phyloP scores from a whole-genome alignment of 768 basidiomycete genomes.

The Ephemerocybe angulata region DNA sequence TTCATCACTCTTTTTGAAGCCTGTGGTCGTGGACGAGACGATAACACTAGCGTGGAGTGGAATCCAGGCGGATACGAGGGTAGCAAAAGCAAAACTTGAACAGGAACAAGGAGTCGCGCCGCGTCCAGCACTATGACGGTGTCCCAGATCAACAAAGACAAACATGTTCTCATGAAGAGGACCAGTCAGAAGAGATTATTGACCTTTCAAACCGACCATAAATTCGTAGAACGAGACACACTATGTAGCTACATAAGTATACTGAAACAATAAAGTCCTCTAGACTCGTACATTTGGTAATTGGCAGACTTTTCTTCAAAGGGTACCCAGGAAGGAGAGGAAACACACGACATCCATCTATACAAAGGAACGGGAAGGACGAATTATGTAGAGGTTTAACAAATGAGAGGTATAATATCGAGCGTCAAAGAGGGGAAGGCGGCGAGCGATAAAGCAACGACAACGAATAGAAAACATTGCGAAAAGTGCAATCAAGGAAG shows the following conservation, averaged over 20 bases:
- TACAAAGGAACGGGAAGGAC: not conserved
- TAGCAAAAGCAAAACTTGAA: not conserved
- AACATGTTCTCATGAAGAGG: not conserved
- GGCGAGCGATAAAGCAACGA: not conserved
- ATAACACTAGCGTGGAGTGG: not conserved
- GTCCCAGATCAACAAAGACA: not conserved
- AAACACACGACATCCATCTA: not conserved
- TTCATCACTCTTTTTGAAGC: conserved; percentile 43
- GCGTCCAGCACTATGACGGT: not conserved
- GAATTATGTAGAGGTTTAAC: not conserved
- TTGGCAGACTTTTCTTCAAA: too few relatives aligned
- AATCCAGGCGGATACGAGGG: not conserved
- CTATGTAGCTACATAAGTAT: not conserved
- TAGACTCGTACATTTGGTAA: not conserved
- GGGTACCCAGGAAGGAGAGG: too few relatives aligned
- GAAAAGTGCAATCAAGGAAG: not conserved
- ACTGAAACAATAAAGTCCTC: not conserved
- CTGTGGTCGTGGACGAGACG: not conserved
- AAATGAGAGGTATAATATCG: not conserved
- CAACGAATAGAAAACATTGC: not conserved
- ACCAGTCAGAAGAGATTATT: not conserved
- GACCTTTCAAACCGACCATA: not conserved
- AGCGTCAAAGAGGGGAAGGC: not conserved
- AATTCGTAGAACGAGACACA: not conserved
- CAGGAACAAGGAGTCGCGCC: not conserved